phyloP scores from a whole-genome alignment of 2,329 filamentous ascomycete species.

The Grosmannia serpens region DNA sequence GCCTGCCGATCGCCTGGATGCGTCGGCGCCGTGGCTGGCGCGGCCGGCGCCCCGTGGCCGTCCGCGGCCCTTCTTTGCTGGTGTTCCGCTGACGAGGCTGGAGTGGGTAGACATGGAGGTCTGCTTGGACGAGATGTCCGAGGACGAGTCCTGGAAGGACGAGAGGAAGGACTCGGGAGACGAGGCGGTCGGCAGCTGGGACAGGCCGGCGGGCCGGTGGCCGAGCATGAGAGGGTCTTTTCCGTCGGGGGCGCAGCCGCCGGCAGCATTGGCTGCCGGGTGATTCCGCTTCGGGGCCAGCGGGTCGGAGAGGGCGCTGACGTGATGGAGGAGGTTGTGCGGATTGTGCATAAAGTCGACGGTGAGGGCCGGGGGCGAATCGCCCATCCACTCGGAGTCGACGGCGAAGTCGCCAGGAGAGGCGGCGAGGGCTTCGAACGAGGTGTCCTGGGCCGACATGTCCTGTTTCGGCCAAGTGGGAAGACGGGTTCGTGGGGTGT shows the following conservation, averaged over 20 bases:
- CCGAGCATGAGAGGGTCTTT: slow-evolving; percentile 7
- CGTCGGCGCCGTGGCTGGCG: not conserved
- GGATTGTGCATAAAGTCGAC: slow-evolving; percentile 13
- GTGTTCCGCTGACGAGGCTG: slow-evolving; percentile 28
- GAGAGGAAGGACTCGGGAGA: slow-evolving; percentile 15
- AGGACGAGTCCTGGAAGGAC: slow-evolving; percentile 35
- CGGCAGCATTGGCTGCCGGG: not conserved
- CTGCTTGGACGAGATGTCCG: slow-evolving; percentile 28
- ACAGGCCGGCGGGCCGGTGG: slow-evolving; percentile 6
- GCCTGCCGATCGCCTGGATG: not conserved
- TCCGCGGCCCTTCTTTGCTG: slow-evolving; percentile 5
- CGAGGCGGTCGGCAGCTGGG: slow-evolving; percentile 7
- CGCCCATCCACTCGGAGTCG: slow-evolving; percentile 15
- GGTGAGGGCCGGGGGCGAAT: slow-evolving; percentile 13
- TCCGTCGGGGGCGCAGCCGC: not conserved
- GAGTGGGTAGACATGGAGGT: slow-evolving; percentile 12
- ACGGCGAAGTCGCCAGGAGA: slow-evolving; percentile 13
- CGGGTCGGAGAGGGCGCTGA: not conserved
- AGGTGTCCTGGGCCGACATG: slow-evolving; percentile 11
- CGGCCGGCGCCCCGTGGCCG: slow-evolving; percentile 17
- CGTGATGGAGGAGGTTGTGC: slow-evolving; percentile 7
- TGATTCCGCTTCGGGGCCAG: not conserved
- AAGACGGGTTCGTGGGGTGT: not conserved
- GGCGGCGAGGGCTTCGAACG: slow-evolving; percentile 13
- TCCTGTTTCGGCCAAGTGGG: not conserved